Evolutionary conservation across 2,329 filamentous ascomycete species (phyloP).

Genomic region (Aureobasidium vineae): DNA sequence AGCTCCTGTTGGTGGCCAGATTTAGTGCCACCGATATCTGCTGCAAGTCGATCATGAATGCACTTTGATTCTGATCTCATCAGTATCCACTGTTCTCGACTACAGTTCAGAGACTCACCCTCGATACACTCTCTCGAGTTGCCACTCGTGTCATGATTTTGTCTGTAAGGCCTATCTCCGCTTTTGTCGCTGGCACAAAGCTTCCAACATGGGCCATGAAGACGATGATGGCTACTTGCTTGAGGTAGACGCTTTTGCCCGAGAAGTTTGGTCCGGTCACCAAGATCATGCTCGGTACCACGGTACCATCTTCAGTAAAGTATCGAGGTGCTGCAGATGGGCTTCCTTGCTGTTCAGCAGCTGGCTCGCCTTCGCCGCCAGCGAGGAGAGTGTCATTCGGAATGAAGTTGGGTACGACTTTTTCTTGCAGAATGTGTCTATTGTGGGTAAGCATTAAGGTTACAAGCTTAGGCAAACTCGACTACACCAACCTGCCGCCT

Average conservation of each 20-base stretch:
- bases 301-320: neutral
- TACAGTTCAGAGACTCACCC: slow-evolving; percentile 36
- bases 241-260: slow-evolving; percentile 93
- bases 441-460: slow-evolving; percentile 23
- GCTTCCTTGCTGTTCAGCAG: neutral
- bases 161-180: slow-evolving; percentile 82
- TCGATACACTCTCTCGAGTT: slow-evolving; percentile 67
- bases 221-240: slow-evolving; percentile 85
- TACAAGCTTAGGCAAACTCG: no score
- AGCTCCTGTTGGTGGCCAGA: slow-evolving; percentile 69
- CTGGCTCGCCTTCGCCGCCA: slow-evolving; percentile 53
- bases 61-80: slow-evolving; percentile 54
- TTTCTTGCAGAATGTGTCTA: slow-evolving; percentile 79
- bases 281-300: slow-evolving; percentile 66
- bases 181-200: slow-evolving; percentile 78
- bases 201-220: slow-evolving; percentile 92
- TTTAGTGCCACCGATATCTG: slow-evolving; percentile 77
- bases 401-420: slow-evolving; percentile 76
- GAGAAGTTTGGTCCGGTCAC: slow-evolving; percentile 95
- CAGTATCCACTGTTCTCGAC: neutral
- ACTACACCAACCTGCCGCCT: slow-evolving; percentile 61
- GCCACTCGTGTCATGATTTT: slow-evolving; percentile 86
- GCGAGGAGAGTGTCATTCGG: slow-evolving; percentile 73
- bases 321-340: neutral
- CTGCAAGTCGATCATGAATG: slow-evolving; percentile 80